Percentiles rank a stretch among this genome's conserved stretches.
These are phyloP conservation scores for Calonectria pteridis DNA, from an alignment of 2,329 filamentous ascomycete species.

Conservation along the genomic window DNA sequence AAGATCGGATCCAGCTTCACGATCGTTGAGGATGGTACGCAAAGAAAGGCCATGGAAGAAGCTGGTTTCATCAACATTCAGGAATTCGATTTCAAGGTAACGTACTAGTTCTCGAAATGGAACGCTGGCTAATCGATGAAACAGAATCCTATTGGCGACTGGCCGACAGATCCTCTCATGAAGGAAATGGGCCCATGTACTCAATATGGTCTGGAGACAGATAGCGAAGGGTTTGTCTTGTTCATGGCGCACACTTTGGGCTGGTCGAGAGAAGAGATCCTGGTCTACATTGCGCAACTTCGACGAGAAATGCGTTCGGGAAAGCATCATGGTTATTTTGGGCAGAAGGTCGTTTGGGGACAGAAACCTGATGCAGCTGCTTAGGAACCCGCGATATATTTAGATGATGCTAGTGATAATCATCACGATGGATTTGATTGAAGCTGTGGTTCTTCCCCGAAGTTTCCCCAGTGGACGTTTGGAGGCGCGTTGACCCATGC, in stretches of 20 bases:
- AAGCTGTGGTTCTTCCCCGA: neutral
- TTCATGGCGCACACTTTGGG: conserved; percentile 52
- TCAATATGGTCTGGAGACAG: conserved; percentile 49
- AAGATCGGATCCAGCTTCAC: conserved; percentile 48
- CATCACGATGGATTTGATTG: neutral
- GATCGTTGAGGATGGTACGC: conserved; percentile 35
- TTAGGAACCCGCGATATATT: neutral
- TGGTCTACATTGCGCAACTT: conserved; percentile 50
- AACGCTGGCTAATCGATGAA: neutral
- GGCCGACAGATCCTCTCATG: conserved; percentile 26
- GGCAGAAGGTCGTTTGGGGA: conserved; percentile 46
- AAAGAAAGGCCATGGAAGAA: conserved; percentile 35
- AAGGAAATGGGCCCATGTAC: conserved; percentile 45
- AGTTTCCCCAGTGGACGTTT: neutral
- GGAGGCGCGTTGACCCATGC: neutral
- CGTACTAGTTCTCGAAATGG: neutral
- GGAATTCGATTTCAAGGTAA: conserved; percentile 40
- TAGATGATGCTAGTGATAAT: neutral
- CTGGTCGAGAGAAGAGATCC: conserved; percentile 51
- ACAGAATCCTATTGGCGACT: conserved; percentile 39
- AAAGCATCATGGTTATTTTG: conserved; percentile 48
- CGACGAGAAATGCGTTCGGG: conserved; percentile 46
- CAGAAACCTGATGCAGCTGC: conserved; percentile 48
- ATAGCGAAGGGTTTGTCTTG: conserved; percentile 51
- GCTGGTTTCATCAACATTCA: conserved; percentile 40